These are phyloP conservation scores for Tremellales sp. DNA, from an alignment of 1,284 basidiomycete genomes.

Conservation along the genomic window DNA sequence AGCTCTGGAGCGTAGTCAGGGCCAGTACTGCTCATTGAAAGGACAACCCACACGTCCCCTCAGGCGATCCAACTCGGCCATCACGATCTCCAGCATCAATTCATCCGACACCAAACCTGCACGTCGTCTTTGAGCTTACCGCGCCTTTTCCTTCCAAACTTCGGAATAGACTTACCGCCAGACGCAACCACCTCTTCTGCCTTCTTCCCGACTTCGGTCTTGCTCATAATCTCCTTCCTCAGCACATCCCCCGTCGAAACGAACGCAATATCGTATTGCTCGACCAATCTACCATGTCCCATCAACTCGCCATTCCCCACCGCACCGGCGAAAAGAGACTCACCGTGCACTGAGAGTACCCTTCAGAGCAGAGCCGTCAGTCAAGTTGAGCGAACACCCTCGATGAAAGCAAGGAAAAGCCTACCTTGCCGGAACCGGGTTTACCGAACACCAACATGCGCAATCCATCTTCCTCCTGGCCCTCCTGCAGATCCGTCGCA, in stretches of 20 bases:
- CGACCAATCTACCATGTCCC: constrained; percentile 29
- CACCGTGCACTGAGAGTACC: constrained; percentile 42
- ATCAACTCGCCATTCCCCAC: neutral
- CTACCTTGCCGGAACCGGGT: constrained; percentile 46
- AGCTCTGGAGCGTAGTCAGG: constrained; percentile 47
- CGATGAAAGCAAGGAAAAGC: constrained; percentile 7
- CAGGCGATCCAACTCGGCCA: constrained; percentile 44
- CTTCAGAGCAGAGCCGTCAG: constrained; percentile 14
- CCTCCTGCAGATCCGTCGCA: constrained; percentile 23
- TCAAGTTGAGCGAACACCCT: neutral
- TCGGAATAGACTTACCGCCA: constrained; percentile 33
- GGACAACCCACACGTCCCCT: constrained; percentile 34
- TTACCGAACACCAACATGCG: constrained; percentile 49
- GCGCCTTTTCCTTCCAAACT: neutral
- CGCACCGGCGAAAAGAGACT: neutral
- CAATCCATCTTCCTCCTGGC: constrained; percentile 29
- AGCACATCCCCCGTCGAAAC: constrained; percentile 49
- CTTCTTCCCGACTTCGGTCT: constrained; percentile 39
- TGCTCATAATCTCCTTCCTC: constrained; percentile 45
- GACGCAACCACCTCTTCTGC: constrained; percentile 44
- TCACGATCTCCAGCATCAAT: constrained; percentile 48
- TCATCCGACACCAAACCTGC: constrained; percentile 47
- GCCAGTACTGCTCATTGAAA: neutral
- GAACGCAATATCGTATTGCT: constrained; percentile 47
- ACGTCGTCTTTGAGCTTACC: constrained; percentile 3